Base-by-base conservation (phyloP, 2,329 filamentous ascomycete genomes). In the Diaporthe citrichinensis region DNA sequence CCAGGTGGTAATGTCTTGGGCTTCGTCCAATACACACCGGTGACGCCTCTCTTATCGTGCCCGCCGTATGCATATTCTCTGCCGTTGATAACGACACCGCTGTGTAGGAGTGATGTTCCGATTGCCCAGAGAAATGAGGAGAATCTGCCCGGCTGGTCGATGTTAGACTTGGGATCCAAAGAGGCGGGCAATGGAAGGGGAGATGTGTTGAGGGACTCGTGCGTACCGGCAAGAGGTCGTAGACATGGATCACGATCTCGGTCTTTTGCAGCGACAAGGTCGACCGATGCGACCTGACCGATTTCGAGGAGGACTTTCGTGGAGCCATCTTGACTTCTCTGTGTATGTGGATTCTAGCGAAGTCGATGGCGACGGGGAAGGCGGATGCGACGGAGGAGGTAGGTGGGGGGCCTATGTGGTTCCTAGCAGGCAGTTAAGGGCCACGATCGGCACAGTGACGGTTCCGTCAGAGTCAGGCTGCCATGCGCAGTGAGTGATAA, bases 11-110 rank as follows among this genome's bases (percentile, higher is more conserved):
- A 91, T 44, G 91, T 90, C 78, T 88, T 89, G 1, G 95, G 94
- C 77, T 88, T 92, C 23, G 94, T 96, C 92, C 92, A 95, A 85
- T 97, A 97, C 12, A 97, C 94, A 67, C 95, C 95, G 5, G 94
- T 96, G 74, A 93, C 84, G 34, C 90, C 90, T 68, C 86, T 90
- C 79, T 90, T 90, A 81, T 94, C 92, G 82, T 97, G 95, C 1
- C 95, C 95, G 58, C 95, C 95, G 80, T 95, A 97, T 31, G 95
- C 95, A 82, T 97, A 97, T 86, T 97, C 95, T 78, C 88, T 90
- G 78, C 93, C 91, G 82, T 93, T 92, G 84, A 97, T 94, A 55
- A 95, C 94, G 72, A 97, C 93, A 71, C 94, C 95, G 0, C 94
- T 94, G 83, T 97, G 95, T 7, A 97, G 90, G 46, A 97, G 91